Evolutionary conservation across 805 yeast species (phyloP).

Genomic region (Candida ortonii): DNA sequence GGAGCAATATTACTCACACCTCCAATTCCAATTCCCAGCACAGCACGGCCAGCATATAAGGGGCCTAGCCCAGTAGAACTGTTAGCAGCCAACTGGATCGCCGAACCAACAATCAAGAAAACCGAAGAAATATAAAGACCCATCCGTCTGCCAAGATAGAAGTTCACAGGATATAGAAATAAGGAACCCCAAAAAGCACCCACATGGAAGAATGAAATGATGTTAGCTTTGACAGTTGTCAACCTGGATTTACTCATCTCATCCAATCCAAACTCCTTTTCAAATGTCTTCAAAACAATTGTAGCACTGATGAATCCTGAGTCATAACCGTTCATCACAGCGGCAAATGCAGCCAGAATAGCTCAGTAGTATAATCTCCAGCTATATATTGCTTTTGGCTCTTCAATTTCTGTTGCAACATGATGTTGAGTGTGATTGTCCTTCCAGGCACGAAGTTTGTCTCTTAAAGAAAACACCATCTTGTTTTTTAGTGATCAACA

Average conservation of each 20-base stretch:
- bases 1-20: conserved; percentile 68
- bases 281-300: conserved; percentile 8
- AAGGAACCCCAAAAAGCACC: conserved; percentile 12
- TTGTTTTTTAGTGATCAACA: neutral
- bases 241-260: conserved; percentile 2
- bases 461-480: neutral
- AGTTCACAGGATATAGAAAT: conserved; percentile 9
- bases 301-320: conserved; percentile 14
- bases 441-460: neutral
- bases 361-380: conserved; percentile 9
- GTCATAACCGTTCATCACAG: conserved; percentile 11
- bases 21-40: conserved; percentile 71
- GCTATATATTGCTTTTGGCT: conserved; percentile 6
- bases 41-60: conserved; percentile 48
- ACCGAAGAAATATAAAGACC: conserved; percentile 8
- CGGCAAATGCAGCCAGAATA: conserved; percentile 12
- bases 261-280: conserved; percentile 8
- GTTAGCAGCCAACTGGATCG: conserved; percentile 10
- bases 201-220: conserved; percentile 11
- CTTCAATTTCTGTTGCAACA: conserved; percentile 2
- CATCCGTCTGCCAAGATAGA: conserved; percentile 5
- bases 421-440: conserved; percentile 1
- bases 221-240: conserved; percentile 9
- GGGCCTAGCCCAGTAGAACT: conserved; percentile 15
- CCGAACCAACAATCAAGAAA: conserved; percentile 8